Conservation (phyloP, 2,329 filamentous ascomycete genomes). For the Ophiostoma pallidulum region DNA sequence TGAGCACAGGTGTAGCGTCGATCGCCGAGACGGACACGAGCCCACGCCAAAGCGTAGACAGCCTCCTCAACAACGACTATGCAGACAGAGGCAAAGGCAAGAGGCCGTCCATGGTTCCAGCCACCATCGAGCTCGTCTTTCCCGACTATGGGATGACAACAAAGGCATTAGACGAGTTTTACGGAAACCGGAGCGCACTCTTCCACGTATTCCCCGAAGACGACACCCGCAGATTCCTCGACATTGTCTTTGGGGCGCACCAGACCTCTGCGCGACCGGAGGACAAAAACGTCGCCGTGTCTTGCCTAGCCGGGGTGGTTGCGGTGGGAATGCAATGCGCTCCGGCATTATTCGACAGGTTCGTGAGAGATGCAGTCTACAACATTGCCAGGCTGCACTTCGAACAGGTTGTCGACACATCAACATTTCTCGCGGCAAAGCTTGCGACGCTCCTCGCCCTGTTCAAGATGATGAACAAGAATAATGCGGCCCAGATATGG, state of each 20-base stretch:
- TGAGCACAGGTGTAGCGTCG: not conserved
- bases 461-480: conserved; percentile 24
- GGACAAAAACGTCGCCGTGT: conserved; percentile 17
- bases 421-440: conserved; percentile 22
- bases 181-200: conserved; percentile 19
- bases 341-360: conserved; percentile 13
- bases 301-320: conserved; percentile 21
- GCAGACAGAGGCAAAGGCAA: too few relatives aligned
- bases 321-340: conserved; percentile 24
- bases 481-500: conserved; percentile 22
- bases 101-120: not conserved
- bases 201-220: conserved; percentile 23
- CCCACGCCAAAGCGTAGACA: not conserved
- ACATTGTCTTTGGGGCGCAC: conserved; percentile 14
- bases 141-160: conserved; percentile 15
- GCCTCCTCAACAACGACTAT: not conserved
- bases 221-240: conserved; percentile 17
- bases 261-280: not conserved
- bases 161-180: conserved; percentile 21
- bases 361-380: conserved; percentile 18
- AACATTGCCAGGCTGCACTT: conserved; percentile 22
- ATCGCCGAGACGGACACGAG: not conserved
- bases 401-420: conserved; percentile 19
- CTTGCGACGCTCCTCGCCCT: conserved; percentile 23
- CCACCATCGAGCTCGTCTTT: conserved; percentile 15